These are phyloP conservation scores for Datura wrightii DNA, from an alignment of 257 asterid genomes.

Conservation along the genomic window DNA sequence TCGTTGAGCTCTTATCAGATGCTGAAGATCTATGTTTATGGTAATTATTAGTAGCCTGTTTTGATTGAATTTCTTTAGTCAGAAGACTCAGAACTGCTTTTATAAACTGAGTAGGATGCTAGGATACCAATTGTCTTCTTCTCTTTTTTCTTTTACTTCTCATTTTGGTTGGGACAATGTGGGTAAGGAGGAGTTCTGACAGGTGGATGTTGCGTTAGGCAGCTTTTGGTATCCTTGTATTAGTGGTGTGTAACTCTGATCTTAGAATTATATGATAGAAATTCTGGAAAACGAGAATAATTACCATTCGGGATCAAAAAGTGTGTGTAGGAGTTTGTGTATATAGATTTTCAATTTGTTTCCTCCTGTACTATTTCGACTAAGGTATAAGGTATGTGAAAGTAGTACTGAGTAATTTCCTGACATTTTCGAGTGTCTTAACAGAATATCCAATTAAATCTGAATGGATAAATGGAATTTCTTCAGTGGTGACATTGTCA, in stretches of 20 bases:
- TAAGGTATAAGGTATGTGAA: not conserved
- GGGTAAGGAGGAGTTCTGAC: not conserved
- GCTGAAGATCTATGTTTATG: constrained; percentile 72
- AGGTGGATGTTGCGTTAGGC: constrained; percentile 10
- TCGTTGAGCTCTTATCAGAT: constrained; percentile 57
- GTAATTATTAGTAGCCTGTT: constrained; percentile 48
- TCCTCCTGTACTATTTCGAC: not conserved
- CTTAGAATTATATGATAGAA: not conserved
- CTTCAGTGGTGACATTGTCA: not conserved
- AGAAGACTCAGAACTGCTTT: not conserved
- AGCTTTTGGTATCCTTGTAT: not conserved
- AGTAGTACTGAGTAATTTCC: not conserved
- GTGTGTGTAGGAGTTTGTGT: not conserved
- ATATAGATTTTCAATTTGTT: not conserved
- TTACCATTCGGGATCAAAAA: not conserved
- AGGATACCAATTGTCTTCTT: not conserved
- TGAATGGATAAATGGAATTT: constrained; percentile 9
- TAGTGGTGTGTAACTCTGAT: not conserved
- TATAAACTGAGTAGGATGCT: constrained; percentile 7
- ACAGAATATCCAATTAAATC: not conserved
- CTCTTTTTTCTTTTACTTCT: constrained; percentile 9
- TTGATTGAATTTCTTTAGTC: constrained; percentile 24
- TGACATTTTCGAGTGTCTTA: constrained; percentile 20
- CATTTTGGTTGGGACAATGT: constrained; percentile 22
- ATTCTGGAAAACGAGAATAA: not conserved